Evolutionary conservation across 2,329 filamentous ascomycete species (phyloP).

Genomic region (Hymenoscyphus scutula): DNA sequence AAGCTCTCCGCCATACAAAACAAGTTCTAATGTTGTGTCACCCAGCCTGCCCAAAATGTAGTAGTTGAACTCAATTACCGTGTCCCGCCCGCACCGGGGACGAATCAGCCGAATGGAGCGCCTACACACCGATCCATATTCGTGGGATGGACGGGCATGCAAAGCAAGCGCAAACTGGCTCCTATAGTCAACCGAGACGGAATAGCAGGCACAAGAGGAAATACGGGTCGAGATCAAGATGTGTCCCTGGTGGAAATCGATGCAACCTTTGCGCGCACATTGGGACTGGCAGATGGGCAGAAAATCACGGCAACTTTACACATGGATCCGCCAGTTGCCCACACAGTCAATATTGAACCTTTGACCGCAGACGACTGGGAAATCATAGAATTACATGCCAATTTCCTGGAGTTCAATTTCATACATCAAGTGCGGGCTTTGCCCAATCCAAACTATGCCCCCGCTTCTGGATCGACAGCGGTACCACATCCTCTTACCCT

Average conservation of each 20-base stretch:
- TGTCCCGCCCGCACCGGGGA: constrained; percentile 49
- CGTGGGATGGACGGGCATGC: constrained; percentile 96
- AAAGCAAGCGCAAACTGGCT: constrained; percentile 78
- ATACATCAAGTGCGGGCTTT: constrained; percentile 89
- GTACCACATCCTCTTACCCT: constrained; percentile 79
- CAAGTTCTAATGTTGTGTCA: background rate
- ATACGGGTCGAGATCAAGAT: constrained; percentile 69
- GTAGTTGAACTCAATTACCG: constrained; percentile 86
- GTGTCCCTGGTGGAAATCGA: constrained; percentile 80
- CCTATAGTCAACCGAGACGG: constrained; percentile 74
- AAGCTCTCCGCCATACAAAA: background rate
- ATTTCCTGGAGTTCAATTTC: constrained; percentile 91
- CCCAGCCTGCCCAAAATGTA: constrained; percentile 88
- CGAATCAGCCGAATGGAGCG: constrained; percentile 46
- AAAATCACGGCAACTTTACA: constrained; percentile 73
- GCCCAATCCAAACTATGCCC: constrained; percentile 72
- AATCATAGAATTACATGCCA: constrained; percentile 95
- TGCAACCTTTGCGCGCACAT: constrained; percentile 72
- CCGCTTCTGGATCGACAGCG: constrained; percentile 49
- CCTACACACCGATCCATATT: constrained; percentile 69
- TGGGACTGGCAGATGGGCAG: constrained; percentile 78
- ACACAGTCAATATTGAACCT: constrained; percentile 96
- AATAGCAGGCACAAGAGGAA: constrained; percentile 56
- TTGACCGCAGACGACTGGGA: constrained; percentile 97
- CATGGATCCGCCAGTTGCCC: constrained; percentile 83